A percentile compares a stretch with the other conserved stretches of the same genome.
Evolutionary conservation across 495 filamentous ascomycete genomes (phyloP).

Genomic region (Astrocystis sublimbata): DNA sequence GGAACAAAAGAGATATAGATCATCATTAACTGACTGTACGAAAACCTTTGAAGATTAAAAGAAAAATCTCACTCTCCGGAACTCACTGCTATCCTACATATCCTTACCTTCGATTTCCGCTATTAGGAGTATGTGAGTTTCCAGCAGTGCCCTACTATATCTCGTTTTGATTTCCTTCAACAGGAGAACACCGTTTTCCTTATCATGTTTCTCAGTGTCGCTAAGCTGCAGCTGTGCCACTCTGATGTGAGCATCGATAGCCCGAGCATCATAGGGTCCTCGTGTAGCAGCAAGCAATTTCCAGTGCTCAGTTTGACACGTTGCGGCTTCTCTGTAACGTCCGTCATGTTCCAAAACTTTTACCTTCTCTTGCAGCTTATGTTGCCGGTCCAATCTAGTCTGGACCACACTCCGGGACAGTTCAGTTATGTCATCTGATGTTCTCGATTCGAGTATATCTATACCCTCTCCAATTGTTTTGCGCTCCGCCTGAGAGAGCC

Average conservation of each 20-base stretch:
- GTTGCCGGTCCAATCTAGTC: neutral
- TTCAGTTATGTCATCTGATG: neutral
- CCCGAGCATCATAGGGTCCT: neutral
- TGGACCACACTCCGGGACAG: neutral
- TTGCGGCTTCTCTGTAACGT: neutral
- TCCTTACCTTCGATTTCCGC: too few species aligned
- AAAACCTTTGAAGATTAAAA: too few species aligned
- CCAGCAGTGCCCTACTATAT: neutral
- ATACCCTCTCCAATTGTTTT: neutral
- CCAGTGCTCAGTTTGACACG: neutral
- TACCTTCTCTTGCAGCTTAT: neutral
- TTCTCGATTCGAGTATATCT: neutral
- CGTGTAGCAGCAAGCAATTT: neutral
- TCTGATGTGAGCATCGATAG: neutral
- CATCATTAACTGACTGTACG: too few species aligned
- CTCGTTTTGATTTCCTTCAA: neutral
- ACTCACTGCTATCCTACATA: too few species aligned
- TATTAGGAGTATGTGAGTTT: neutral
- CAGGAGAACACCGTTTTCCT: neutral
- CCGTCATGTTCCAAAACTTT: neutral
- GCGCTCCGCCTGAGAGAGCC: neutral
- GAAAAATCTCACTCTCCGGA: too few species aligned
- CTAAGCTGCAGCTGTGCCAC: neutral
- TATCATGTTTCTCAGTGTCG: neutral
- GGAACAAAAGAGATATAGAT: too few species aligned